Evolutionary conservation across 352 stramenopile species (phyloP), one percentile per base, ranked within the genome.

Genomic region (Globisporangium megalacanthum): DNA sequence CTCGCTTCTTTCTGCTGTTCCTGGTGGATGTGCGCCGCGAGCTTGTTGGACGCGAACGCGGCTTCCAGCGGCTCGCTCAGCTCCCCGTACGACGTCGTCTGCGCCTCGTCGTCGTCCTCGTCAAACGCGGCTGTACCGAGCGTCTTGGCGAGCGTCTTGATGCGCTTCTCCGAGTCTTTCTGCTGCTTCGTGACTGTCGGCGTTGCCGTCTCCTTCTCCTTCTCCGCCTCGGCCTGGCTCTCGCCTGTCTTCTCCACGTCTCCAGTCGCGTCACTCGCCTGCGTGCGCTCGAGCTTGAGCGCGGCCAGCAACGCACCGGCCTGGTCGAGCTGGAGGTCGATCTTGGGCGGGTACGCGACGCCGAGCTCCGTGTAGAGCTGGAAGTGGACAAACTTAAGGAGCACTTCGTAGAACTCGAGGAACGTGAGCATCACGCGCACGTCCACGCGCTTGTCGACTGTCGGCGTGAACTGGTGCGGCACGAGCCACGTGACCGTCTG

Each of bases 401-500:
- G 73, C 50, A 97, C 93, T 62, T 99, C 82, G 76, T 99, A 99
- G 65, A 99, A 99, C 83, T 99, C 97, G 42, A 99, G 87, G 79
- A 99, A 99, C 42, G 97, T 99, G 31, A 98, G 70, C 97, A 99
- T 99, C 20, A 99, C 97, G 52, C 89, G 85, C 66, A 98, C 97
- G 66, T 99, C 97, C 29, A 99, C 97, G 62, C 98, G 97, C 57
- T 97, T 88, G 54, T 98, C 96, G 55, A 98, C 81, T 19, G 93
- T 94, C 36, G 97, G 97, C 33, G 96, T 98, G 71, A 99, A 99
- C 64, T 97, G 90, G 73, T 99, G 97, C 25, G 97, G 97, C 60
- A 98, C 88, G 17, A 99, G 75, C 97, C 97, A 99, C 58, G 97
- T 98, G 52, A 99, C 86, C 14, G 83, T 85, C 67, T 96, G 75